Base-by-base conservation (phyloP, 192 early-diverging fungal species). In the Coemansia pectinata region DNA sequence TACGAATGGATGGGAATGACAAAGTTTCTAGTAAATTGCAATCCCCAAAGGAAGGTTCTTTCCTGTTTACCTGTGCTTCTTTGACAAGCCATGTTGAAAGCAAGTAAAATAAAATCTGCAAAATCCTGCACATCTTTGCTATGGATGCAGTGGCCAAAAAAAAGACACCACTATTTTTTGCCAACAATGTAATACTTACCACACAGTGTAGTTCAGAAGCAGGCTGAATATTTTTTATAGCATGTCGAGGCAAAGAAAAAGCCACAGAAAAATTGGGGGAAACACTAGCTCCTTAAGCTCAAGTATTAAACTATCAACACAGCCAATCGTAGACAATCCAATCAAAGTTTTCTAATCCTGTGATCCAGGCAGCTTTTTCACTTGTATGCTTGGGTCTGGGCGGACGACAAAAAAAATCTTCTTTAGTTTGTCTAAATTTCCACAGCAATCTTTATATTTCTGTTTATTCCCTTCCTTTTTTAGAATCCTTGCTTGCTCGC, bases 381-480 rank as follows among this genome's bases (percentile, higher is more conserved):
- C 3, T 4, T 42, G 4, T 42, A 42, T 42, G 10, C 14, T 2
- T 15, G 14, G 14, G 14, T 12, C 41, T 42, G 10, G 10, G 38
- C 10, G 38, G 38, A 39, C 4, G 8, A 36, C 15, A 17, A 47
- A 7, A 47, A 47, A 47, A 47, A 47, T 8, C 45, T 47, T 47
- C n/a, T 17, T 47, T 47, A 4, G 45, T n/a, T 47, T 45, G 33
- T 41, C 40, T 41, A 62, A 25, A 27, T 47, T 47, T 19, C 45
- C 5, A 8, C 45, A 7, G n/a, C 15, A 53, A 53, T 53, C 23
- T 27, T 53, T 21, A 21, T 48, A 48, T 48, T 48, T 48, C 17
- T 45, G 5, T 53, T 71, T 40, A 53, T 21, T 53, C 50, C 39
- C 33, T 21, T 40, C 47, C 63, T 31, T 33, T 55, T 55, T 41